Evolutionary conservation across 1,284 basidiomycete species (phyloP).

Genomic region (Trichosporon inkin): DNA sequence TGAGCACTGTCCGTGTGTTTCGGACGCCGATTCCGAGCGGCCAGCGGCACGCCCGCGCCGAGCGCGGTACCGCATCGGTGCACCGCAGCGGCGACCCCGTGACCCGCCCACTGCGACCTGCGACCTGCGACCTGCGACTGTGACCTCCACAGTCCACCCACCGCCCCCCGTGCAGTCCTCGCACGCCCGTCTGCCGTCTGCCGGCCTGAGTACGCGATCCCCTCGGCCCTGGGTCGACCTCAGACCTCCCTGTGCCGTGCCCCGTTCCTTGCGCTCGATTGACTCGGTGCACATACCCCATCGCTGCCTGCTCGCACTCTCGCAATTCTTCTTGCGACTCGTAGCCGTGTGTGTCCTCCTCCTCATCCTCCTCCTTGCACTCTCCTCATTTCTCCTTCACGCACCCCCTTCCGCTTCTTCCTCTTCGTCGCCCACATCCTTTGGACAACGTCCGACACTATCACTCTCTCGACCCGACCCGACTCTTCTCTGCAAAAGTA

Average conservation of each 20-base stretch:
- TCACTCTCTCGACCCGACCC: constrained; percentile 2
- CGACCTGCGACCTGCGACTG: constrained; percentile 1
- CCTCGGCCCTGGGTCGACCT: background rate
- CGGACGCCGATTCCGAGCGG: background rate
- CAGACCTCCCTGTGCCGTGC: background rate
- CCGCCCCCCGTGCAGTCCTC: background rate
- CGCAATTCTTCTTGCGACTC: background rate
- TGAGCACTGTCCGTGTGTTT: constrained; percentile 6
- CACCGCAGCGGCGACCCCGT: background rate
- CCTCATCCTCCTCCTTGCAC: background rate
- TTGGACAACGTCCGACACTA: background rate
- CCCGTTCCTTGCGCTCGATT: background rate
- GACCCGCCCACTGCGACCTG: background rate
- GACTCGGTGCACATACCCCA: background rate
- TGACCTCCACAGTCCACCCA: background rate
- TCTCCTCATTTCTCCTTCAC: background rate
- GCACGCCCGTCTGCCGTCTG: background rate
- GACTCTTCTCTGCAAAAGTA: background rate
- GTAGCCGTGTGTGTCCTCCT: background rate
- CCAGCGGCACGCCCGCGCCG: background rate
- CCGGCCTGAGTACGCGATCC: background rate
- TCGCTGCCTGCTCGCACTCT: background rate
- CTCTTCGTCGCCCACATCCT: background rate
- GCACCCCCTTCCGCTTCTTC: background rate
- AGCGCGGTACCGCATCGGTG: background rate